These are phyloP conservation scores for Phialocephala subalpina DNA, from an alignment of 2,329 filamentous ascomycete species.

Conservation along the genomic window DNA sequence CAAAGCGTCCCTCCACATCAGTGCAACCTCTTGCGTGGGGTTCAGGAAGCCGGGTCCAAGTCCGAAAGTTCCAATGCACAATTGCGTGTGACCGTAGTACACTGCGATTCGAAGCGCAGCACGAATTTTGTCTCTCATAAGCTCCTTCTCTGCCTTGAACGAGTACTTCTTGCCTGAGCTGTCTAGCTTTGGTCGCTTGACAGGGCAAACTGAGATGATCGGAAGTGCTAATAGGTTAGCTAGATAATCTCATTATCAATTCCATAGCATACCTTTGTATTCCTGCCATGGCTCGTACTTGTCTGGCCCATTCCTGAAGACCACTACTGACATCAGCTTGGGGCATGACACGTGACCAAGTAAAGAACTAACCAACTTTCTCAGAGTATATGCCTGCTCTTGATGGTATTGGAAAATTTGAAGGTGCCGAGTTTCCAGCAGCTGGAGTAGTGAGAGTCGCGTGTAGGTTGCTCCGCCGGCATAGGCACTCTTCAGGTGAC, in stretches of 20 bases:
- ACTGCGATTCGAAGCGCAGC: slow-evolving; percentile 75
- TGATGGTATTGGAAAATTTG: slow-evolving; percentile 76
- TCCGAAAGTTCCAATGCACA: slow-evolving; percentile 71
- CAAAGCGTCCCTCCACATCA: slow-evolving; percentile 71
- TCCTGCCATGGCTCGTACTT: slow-evolving; percentile 65
- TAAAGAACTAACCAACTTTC: slow-evolving; percentile 62
- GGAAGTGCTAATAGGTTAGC: slow-evolving; percentile 57
- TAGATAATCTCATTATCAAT: neutral
- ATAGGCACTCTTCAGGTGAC: slow-evolving; percentile 76
- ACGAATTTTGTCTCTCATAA: slow-evolving; percentile 77
- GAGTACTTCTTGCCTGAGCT: slow-evolving; percentile 73
- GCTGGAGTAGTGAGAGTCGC: slow-evolving; percentile 71
- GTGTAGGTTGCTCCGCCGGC: slow-evolving; percentile 76
- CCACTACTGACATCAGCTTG: slow-evolving; percentile 53
- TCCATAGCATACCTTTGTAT: slow-evolving; percentile 48
- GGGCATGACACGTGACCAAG: neutral
- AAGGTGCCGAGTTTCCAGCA: slow-evolving; percentile 51
- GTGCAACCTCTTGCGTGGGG: slow-evolving; percentile 69
- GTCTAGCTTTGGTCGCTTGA: slow-evolving; percentile 77
- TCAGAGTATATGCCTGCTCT: slow-evolving; percentile 75
- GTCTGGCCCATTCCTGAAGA: slow-evolving; percentile 73
- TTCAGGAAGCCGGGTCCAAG: slow-evolving; percentile 70
- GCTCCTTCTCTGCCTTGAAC: slow-evolving; percentile 73
- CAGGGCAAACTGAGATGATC: slow-evolving; percentile 77
- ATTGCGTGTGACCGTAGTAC: slow-evolving; percentile 61